These are phyloP conservation scores for Prunus mira DNA, from an alignment of 306 rosid genomes.

Conservation along the genomic window DNA sequence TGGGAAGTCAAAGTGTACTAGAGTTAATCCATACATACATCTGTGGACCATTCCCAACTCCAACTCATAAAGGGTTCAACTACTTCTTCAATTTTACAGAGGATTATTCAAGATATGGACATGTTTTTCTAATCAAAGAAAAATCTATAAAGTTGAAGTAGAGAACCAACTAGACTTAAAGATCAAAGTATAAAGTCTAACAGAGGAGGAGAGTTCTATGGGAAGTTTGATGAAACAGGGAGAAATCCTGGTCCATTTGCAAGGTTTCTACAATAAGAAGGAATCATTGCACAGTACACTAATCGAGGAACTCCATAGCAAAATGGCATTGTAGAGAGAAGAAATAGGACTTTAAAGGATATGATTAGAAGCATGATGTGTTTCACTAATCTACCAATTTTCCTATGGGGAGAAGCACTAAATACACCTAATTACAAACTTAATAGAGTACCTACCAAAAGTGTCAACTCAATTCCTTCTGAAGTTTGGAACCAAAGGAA, in stretches of 20 bases:
- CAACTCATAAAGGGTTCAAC: neutral
- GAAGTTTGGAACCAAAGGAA: neutral
- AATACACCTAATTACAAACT: neutral
- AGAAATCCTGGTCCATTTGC: neutral
- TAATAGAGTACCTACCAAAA: neutral
- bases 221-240: neutral
- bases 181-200: too few species aligned
- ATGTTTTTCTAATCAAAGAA: too few species aligned
- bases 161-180: too few species aligned
- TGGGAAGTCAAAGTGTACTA: too few species aligned
- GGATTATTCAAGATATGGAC: neutral
- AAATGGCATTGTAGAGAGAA: neutral
- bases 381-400: too few species aligned
- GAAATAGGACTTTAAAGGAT: neutral
- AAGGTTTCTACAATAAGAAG: too few species aligned
- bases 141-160: too few species aligned
- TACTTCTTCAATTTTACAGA: too few species aligned
- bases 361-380: neutral
- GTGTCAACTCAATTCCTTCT: fast-evolving
- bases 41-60: neutral
- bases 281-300: neutral
- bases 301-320: neutral
- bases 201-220: neutral
- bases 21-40: neutral
- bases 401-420: neutral